Base-by-base conservation (phyloP, 140 eudicot species). In the Anethum foeniculum region DNA sequence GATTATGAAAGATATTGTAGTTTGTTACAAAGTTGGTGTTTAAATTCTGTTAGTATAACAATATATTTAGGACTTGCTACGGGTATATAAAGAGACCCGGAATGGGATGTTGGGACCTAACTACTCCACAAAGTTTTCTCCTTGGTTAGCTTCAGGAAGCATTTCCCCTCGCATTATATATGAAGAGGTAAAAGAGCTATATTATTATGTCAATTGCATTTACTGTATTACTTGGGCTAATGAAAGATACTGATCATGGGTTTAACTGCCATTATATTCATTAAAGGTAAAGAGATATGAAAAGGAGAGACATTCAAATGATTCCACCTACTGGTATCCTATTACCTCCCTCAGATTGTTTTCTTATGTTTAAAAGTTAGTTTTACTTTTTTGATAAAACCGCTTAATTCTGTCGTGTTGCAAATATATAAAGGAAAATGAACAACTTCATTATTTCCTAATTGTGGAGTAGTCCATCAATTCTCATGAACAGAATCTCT, bases 111-210 rank as follows among this genome's bases (percentile, higher is more conserved):
- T 90, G 34, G 96, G 96, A 74, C 87, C 92, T 80, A 89, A 90
- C 83, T 90, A 88, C 85, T 90, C 96, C 15, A 90, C 96, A 34
- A 90, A 90, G 46, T 90, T 90, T 80, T 90, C 96, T 71, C 96
- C 96, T n/a, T 90, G 96, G 96, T 89, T 90, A 44, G 96, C 96
- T 30, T 86, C 89, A 13, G 96, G 96, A 80, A 85, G 90, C 82
- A 84, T 90, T 64, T 90, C 96, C 43, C 89, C 96, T 0, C 92
- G 96, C 44, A 54, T 90, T 39, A 85, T 90, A 54, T 82, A 85
- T 76, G 92, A 90, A 82, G 90, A 90, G 91, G 96, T 90, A 82
- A 47, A 28, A 76, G 15, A 39, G 28, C 44, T 36, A 21, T 76
- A 28, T 27, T 25, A 72, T 68, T 48, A 65, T 39, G 52, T 64